These are phyloP conservation scores for Rhodamnia rubescens DNA, from an alignment of 345 rosid species.

Conservation along the genomic window DNA sequence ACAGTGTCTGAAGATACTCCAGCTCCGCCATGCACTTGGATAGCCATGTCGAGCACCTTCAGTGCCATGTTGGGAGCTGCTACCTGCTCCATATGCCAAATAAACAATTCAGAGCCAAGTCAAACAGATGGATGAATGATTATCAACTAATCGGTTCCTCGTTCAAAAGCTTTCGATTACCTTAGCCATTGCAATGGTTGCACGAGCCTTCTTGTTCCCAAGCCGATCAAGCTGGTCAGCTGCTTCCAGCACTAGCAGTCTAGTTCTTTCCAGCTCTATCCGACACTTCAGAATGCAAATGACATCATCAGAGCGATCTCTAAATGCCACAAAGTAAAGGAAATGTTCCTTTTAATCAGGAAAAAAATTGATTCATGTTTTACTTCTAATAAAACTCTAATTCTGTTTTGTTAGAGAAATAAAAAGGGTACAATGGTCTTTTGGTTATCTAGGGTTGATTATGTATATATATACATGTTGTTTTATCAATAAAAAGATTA, in stretches of 20 bases:
- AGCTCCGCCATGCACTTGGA: slow-evolving; percentile 88
- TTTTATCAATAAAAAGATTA: no score
- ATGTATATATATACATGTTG: no score
- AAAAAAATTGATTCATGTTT: neutral
- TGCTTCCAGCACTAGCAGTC: slow-evolving; percentile 82
- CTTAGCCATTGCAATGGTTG: slow-evolving; percentile 92
- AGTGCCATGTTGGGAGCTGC: slow-evolving; percentile 96
- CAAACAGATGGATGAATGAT: neutral
- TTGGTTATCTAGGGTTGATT: no score
- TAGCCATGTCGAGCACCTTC: slow-evolving; percentile 75
- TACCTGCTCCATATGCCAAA: slow-evolving; percentile 35
- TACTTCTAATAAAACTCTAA: neutral
- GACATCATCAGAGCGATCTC: neutral
- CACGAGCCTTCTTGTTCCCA: slow-evolving; percentile 82
- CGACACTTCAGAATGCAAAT: slow-evolving; percentile 47
- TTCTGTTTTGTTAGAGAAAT: no score
- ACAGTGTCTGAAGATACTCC: slow-evolving; percentile 77
- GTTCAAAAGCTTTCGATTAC: slow-evolving; percentile 11
- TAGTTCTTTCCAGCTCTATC: slow-evolving; percentile 67
- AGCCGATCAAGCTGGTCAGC: slow-evolving; percentile 85
- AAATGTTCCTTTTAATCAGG: neutral
- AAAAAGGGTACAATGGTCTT: no score
- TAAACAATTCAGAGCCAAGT: neutral
- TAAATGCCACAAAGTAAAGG: neutral
- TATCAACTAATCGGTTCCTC: neutral